Base-by-base conservation (phyloP, 169 alveolate species). In the Plasmodium sp. region DNA sequence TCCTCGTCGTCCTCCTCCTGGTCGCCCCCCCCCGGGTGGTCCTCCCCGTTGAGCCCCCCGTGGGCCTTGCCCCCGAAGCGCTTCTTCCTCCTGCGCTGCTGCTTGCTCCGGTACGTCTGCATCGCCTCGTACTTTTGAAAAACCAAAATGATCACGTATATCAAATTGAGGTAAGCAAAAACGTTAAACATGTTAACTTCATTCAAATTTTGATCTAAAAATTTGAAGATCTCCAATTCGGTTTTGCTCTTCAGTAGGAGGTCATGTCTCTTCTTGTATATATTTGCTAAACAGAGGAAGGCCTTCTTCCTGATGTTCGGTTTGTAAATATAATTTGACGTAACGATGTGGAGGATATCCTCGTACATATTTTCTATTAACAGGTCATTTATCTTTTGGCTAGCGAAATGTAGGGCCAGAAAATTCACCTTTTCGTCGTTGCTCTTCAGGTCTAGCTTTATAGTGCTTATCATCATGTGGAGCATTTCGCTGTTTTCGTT, bases 331-430 rank as follows among this genome's bases (percentile, higher is more conserved):
- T 96, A 91, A 72, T 56, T 90, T 3, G 94, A 83, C 6, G 94
- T 71, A 3, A 95, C 96, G 43, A 96, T 86, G 83, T 77, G 94
- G 48, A 95, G 71, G 75, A 97, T 94, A 56, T 97, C 98, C n/a
- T 95, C 93, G 82, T 94, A 96, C 48, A 98, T 93, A 48, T 95
- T 85, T 51, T 97, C 98, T 12, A 95, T 95, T 14, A 97, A 58
- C 33, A 96, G 98, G 48, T 77, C 95, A 75, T 97, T 97, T 18
- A 96, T 97, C 62, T 94, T 88, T 88, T 97, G 96, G 18, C 98
- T 97, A 36, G 96, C 92, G 93, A 93, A 94, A 84, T 96, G 96
- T 45, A 98, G 96, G 0, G 99, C 99, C 51, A 98, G 92, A 6
- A 98, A 96, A 43, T 96, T 86, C 39, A 97, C 94, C 45, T 96